These are phyloP conservation scores for Antarctomyces pellizariae DNA, from an alignment of 495 filamentous ascomycete species.

Conservation along the genomic window DNA sequence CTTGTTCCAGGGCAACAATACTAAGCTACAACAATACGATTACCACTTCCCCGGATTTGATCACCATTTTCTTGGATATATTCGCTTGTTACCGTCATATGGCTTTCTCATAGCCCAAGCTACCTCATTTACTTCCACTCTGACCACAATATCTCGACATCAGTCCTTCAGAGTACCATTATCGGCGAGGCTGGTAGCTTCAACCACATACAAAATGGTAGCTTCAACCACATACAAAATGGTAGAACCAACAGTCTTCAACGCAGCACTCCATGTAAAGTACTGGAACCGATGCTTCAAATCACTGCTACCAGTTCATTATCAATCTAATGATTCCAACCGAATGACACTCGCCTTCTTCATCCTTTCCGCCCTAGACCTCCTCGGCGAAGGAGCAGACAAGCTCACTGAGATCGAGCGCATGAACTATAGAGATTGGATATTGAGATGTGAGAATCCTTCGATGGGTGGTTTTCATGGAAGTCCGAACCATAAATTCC, in stretches of 20 bases:
- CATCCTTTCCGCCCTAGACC: constrained; percentile 59
- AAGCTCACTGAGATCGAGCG: constrained; percentile 34
- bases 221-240: no score
- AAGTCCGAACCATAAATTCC: constrained; percentile 26
- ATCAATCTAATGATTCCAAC: constrained; percentile 69
- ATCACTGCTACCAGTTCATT: constrained; percentile 53
- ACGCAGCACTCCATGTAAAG: constrained; percentile 53
- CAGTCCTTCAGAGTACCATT: no score
- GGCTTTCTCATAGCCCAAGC: no score
- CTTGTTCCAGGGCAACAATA: no score
- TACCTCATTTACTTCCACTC: no score
- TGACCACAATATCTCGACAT: no score
- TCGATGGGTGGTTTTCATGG: constrained; percentile 63
- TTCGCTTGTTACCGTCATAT: no score
- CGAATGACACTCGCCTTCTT: constrained; percentile 81
- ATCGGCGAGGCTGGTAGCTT: no score
- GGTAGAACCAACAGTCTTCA: constrained; percentile 25
- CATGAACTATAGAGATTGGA: constrained; percentile 37
- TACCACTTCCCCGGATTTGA: no score
- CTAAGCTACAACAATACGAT: no score
- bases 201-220: no score
- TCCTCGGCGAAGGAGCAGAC: constrained; percentile 37
- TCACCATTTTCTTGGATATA: no score
- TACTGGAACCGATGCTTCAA: constrained; percentile 86
- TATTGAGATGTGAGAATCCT: constrained; percentile 52